phyloP scores from a whole-genome alignment of 2,329 filamentous ascomycete genomes.

The Pseudogymnoascus sp. region DNA sequence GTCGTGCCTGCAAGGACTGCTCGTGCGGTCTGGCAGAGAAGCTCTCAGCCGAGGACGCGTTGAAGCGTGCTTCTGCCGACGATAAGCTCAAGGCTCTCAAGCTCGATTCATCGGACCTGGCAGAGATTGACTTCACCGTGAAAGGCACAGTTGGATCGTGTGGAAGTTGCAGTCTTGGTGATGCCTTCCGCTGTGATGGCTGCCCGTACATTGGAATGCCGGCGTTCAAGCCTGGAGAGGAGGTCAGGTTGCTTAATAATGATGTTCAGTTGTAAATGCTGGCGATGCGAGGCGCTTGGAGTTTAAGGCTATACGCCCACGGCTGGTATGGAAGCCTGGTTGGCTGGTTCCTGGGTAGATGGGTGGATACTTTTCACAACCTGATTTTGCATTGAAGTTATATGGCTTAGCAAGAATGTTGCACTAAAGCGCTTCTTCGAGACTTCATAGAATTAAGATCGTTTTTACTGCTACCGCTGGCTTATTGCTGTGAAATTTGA shows the following conservation, averaged over 20 bases:
- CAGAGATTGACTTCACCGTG: constrained; percentile 94
- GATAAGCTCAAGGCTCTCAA: constrained; percentile 56
- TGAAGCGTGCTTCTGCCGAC: constrained; percentile 57
- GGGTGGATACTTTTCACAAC: background rate
- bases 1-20: constrained; percentile 95
- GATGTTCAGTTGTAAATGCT: constrained; percentile 63
- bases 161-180: constrained; percentile 86
- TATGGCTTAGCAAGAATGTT: background rate
- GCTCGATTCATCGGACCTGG: constrained; percentile 68
- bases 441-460: background rate
- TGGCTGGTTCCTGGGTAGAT: constrained; percentile 1
- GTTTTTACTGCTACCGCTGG: background rate
- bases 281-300: constrained; percentile 4
- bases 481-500: background rate
- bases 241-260: constrained; percentile 81
- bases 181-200: constrained; percentile 71
- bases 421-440: background rate
- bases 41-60: constrained; percentile 74
- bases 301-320: constrained; percentile 2
- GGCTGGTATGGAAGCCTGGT: constrained; percentile 3
- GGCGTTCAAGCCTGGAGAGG: constrained; percentile 93
- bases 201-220: constrained; percentile 87
- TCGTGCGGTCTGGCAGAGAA: constrained; percentile 85
- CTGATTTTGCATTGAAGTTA: background rate
- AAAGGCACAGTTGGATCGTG: constrained; percentile 93